phyloP scores from a whole-genome alignment of 208 protist species.

The Trypanosoma theileri region DNA sequence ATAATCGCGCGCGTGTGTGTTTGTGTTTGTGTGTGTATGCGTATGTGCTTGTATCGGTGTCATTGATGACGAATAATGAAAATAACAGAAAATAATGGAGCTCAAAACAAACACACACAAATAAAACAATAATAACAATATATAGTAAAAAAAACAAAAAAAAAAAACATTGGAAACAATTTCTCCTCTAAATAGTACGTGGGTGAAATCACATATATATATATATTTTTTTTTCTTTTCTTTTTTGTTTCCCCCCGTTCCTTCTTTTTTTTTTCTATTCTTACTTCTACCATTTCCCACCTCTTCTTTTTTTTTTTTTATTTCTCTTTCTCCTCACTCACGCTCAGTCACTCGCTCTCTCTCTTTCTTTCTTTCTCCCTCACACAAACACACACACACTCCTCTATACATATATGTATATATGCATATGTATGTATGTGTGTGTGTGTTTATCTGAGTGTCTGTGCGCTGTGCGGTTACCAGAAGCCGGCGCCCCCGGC shows the following conservation, averaged over 20 bases:
- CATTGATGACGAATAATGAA: no score
- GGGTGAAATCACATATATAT: no score
- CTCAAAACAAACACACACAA: background rate
- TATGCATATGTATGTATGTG: conserved; percentile 1
- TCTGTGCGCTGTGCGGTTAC: conserved; percentile 24
- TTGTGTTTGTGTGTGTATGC: background rate
- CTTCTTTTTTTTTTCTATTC: background rate
- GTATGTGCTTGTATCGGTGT: background rate
- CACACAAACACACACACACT: background rate
- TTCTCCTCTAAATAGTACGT: no score
- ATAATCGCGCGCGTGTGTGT: background rate
- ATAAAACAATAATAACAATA: background rate
- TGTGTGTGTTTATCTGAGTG: conserved; percentile 6
- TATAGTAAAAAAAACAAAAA: background rate
- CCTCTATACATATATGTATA: background rate
- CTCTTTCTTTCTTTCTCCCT: background rate
- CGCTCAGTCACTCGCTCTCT: background rate
- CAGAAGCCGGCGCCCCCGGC: conserved; percentile 49
- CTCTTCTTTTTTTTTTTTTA: background rate
- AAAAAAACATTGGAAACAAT: background rate
- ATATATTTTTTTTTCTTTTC: no score
- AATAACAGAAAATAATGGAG: no score
- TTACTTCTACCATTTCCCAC: background rate
- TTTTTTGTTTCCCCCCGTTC: no score
- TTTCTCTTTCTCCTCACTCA: background rate